Evolutionary conservation across 2,329 filamentous ascomycete species (phyloP), one percentile per base, ranked within the genome.

Genomic region (Conoideocrella luteorostrata): DNA sequence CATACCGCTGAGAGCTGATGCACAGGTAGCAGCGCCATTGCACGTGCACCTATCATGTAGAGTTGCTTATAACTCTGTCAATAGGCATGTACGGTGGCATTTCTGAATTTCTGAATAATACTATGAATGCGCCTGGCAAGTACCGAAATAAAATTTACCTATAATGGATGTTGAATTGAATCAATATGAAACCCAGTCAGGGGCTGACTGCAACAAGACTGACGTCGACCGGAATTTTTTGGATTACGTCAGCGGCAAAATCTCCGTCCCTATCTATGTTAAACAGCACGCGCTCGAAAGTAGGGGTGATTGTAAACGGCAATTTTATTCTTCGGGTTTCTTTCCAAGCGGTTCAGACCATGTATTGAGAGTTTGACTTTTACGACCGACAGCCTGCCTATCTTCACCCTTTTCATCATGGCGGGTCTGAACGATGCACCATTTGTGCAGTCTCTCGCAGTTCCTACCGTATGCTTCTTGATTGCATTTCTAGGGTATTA

Each of bases 401-500:
- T 24, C 41, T 13, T 43, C 24, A 15, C 28, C 24, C 15, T 22
- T n/a, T 9, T 9, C 33, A 46, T 41, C 41, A 71, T 71, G 68
- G 65, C 67, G 43, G 68, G 66, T 62, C 50, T 68, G 58, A 59
- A 61, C 54, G 59, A 65, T 47, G 61, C 67, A 56, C 61, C 66
- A 43, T 53, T 67, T 34, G 55, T 79, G 47, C 71, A 75, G 55
- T 61, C 64, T 39, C 68, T 88, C 41, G 82, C 84, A 46, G 77
- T 89, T n/a, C 84, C 84, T 12, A 75, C 71, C 46, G 84, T 86
- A 35, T 80, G 79, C 50, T 44, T 71, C 7, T 66, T 91, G 12
- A 84, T 90, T 47, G 58, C 67, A 42, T 86, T 88, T 58, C 74
- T 90, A 4, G 77, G 79, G 48, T 88, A 84, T 67, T 75, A 77